phyloP scores from a whole-genome alignment of 164 flowering plant species.

The Stephania cephalantha region DNA sequence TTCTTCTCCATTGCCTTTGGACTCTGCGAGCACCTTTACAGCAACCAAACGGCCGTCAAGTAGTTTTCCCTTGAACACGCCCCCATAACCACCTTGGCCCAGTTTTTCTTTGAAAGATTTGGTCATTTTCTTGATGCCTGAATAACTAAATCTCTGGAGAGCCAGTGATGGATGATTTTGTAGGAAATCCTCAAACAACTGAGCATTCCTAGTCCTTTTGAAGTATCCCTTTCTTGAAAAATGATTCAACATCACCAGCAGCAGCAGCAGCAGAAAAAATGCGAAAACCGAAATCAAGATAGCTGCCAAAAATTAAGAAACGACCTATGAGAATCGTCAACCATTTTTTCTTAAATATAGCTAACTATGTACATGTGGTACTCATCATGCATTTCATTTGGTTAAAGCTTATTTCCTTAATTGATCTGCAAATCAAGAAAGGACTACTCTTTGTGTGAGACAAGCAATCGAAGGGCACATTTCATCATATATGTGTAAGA shows the following conservation, averaged over 20 bases:
- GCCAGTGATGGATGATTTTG: not conserved
- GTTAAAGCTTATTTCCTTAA: no score
- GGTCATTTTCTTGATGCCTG: constrained; percentile 17
- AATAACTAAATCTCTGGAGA: constrained; percentile 14
- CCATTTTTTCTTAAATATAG: not conserved
- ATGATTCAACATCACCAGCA: not conserved
- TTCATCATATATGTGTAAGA: no score
- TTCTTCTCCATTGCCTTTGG: constrained; percentile 3
- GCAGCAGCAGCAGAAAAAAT: not conserved
- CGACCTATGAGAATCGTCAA: not conserved
- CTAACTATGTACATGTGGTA: not conserved
- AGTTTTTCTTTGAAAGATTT: constrained; percentile 11
- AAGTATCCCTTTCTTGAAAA: not conserved
- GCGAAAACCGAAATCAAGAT: not conserved
- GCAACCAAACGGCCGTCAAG: constrained; percentile 1
- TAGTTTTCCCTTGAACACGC: constrained; percentile 15
- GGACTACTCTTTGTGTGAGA: no score
- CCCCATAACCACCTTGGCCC: constrained; percentile 13
- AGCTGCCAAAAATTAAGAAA: not conserved
- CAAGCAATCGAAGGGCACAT: no score
- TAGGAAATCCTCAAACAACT: not conserved
- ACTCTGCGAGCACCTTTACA: not conserved
- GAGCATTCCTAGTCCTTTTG: not conserved
- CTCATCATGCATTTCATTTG: no score
- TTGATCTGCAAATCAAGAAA: no score